Evolutionary conservation across 129 eudicot species (phyloP).

Genomic region (Oenanthe sinensis): DNA sequence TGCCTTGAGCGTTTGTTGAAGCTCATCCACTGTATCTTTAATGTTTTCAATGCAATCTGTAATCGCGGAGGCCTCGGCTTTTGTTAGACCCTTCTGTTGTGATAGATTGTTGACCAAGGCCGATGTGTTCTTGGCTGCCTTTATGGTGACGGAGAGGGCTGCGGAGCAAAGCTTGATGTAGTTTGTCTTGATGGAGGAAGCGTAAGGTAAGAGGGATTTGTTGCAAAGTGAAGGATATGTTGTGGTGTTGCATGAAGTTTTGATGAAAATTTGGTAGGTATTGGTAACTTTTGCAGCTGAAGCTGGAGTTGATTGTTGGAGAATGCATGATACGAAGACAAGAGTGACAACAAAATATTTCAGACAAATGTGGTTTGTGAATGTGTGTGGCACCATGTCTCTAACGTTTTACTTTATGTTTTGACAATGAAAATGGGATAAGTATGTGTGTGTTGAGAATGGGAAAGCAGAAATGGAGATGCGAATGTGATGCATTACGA

Average conservation of each 20-base stretch:
- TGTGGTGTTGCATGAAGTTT: conserved; percentile 48
- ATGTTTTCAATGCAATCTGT: conserved; percentile 54
- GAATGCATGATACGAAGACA: conserved; percentile 1
- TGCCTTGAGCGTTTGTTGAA: conserved; percentile 36
- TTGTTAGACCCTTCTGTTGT: conserved; percentile 23
- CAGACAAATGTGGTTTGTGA: conserved; percentile 8
- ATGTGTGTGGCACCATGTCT: conserved; percentile 10
- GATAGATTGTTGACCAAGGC: conserved; percentile 24
- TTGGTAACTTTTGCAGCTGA: conserved; percentile 17
- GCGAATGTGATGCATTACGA: not conserved
- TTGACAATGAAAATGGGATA: not conserved
- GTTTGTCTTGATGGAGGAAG: conserved; percentile 36
- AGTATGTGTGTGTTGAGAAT: not conserved
- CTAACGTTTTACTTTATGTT: too few species aligned
- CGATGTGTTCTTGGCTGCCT: conserved; percentile 42
- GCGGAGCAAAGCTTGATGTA: conserved; percentile 30
- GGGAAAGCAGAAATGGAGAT: not conserved
- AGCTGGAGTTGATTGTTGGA: conserved; percentile 11
- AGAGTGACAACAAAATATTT: conserved; percentile 14
- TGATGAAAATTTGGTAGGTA: conserved; percentile 40
- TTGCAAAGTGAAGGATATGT: conserved; percentile 56
- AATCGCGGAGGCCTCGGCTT: conserved; percentile 37
- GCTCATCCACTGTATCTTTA: conserved; percentile 47
- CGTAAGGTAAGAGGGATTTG: conserved; percentile 51
- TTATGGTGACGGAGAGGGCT: conserved; percentile 44